phyloP scores from a whole-genome alignment of 2,329 filamentous ascomycete species.

The Fusarium sp. region DNA sequence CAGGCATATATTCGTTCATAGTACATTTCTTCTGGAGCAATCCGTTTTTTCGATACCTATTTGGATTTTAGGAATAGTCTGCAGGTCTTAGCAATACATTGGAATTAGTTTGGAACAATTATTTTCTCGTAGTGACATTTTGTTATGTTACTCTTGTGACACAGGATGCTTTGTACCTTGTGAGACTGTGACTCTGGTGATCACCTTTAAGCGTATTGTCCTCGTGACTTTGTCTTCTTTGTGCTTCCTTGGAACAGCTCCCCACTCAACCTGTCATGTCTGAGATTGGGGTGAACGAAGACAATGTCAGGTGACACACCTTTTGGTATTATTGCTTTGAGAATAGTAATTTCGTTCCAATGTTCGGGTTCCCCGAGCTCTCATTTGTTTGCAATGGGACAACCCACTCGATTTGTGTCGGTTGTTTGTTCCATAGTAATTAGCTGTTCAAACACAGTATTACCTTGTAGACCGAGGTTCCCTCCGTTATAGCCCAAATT shows the following conservation, averaged over 20 bases:
- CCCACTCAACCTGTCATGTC: neutral
- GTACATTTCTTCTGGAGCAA: conserved; percentile 41
- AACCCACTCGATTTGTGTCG: neutral
- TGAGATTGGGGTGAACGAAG: neutral
- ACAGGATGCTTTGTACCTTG: neutral
- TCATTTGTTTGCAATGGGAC: neutral
- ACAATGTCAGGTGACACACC: neutral
- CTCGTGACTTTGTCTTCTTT: conserved; percentile 17
- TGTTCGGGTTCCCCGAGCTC: neutral
- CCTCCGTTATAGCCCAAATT: too few species aligned
- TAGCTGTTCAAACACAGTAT: too few species aligned
- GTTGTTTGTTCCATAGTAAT: neutral
- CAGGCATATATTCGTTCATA: conserved; percentile 11
- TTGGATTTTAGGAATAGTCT: conserved; percentile 29
- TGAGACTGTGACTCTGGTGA: conserved; percentile 1
- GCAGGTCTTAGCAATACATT: conserved; percentile 9
- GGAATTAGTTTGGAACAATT: conserved; percentile 3
- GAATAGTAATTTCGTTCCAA: neutral
- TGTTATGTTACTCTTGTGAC: neutral
- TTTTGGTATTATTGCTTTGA: neutral
- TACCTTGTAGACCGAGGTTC: too few species aligned
- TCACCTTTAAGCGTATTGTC: neutral
- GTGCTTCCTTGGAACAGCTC: conserved; percentile 9
- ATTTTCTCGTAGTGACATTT: neutral
- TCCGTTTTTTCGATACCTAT: conserved; percentile 45